A percentile compares a stretch with the other conserved stretches of the same genome.
Evolutionary conservation across 2,329 filamentous ascomycete species (phyloP).

Genomic region (Calonectria naviculata): DNA sequence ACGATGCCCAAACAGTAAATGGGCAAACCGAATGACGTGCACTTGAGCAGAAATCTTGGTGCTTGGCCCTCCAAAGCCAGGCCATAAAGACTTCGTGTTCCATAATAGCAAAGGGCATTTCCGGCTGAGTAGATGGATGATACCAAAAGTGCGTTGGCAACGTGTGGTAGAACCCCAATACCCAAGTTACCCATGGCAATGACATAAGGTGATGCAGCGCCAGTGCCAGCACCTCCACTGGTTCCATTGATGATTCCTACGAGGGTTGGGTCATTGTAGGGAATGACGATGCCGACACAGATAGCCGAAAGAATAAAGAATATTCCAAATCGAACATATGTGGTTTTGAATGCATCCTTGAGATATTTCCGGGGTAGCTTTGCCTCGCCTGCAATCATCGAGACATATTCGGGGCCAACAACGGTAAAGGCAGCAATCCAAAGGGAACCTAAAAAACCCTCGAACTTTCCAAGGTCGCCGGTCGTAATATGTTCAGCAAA

Average conservation of each 20-base stretch:
- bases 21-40: constrained; percentile 64
- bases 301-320: background rate
- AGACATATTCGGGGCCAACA: constrained; percentile 1
- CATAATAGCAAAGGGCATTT: constrained; percentile 51
- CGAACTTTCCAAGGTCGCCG: background rate
- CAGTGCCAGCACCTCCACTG: constrained; percentile 43
- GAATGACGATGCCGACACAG: background rate
- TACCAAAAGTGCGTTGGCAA: constrained; percentile 62
- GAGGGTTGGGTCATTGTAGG: background rate
- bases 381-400: background rate
- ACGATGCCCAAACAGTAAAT: constrained; percentile 59
- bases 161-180: constrained; percentile 61
- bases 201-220: constrained; percentile 68
- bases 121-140: constrained; percentile 52
- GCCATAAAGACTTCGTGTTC: background rate
- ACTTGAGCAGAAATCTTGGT: constrained; percentile 58
- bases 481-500: background rate
- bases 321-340: background rate
- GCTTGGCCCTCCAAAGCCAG: background rate
- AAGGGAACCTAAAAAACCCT: background rate
- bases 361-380: background rate
- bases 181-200: constrained; percentile 67
- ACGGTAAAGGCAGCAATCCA: background rate
- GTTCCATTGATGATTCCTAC: background rate
- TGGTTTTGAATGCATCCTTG: background rate